Base-by-base conservation (phyloP, 305 asterid species). In the Fraxinus angustifolia region DNA sequence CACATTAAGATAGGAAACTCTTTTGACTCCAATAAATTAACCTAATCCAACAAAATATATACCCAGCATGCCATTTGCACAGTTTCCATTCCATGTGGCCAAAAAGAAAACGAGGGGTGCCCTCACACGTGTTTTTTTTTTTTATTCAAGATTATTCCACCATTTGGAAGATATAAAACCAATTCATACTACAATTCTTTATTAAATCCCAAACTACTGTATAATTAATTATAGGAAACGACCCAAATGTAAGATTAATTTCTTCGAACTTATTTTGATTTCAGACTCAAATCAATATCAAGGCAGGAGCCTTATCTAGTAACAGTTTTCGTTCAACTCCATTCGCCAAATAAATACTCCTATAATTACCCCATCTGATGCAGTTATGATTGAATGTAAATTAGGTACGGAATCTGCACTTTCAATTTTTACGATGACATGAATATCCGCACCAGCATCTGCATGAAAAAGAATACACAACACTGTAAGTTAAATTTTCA, bases 351-450 rank as follows among this genome's bases (percentile, higher is more conserved):
- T 6, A 77, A 62, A 62, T 4, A 78, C 79, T 60, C 33, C 80
- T 83, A 71, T 65, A 72, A 68, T 89, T 91, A 93, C 98, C 97
- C 99, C 99, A 90, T 93, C 99, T 76, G 98, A 94, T 73, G 98
- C 97, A 79, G 97, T 91, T 65, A 94, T 91, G 81, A 95, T 95
- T 12, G 99, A 93, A 82, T 92, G 92, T 82, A 95, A 80, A 85
- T 95, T 95, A 8, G 97, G 98, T 56, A 95, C 91, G 79, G 99
- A 95, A 88, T 95, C 99, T 31, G 99, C 99, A 84, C 99, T 95
- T 90, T 95, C 99, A 79, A 95, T 93, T 90, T 95, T 95, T 45
- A 92, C 97, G 35, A 92, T 95, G 85, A 95, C 99, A 82, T 95
- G 98, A 84, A 95, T 95, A 84, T 93, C 97, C 40, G 98, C 97